Percentiles rank a stretch among this genome's conserved stretches.
phyloP scores from a whole-genome alignment of 768 basidiomycete genomes.

The Mycena polygramma region DNA sequence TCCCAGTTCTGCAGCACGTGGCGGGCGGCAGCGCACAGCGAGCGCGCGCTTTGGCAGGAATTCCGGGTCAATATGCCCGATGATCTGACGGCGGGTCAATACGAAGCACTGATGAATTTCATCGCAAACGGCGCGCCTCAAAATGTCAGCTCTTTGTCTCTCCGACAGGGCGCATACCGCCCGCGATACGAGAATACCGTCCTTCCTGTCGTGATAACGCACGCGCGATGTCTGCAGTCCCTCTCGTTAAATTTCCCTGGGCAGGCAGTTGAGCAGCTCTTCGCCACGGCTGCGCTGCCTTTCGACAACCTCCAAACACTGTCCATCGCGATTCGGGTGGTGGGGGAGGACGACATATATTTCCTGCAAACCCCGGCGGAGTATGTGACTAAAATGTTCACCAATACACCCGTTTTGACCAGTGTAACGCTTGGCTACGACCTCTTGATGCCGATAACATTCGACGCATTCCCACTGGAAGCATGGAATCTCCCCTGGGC shows the following conservation, averaged over 20 bases:
- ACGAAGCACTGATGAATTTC: constrained; percentile 17
- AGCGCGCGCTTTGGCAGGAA: constrained; percentile 5
- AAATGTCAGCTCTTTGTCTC: neutral
- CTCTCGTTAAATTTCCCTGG: constrained; percentile 11
- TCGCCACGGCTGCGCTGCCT: neutral
- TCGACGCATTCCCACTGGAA: neutral
- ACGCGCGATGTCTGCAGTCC: neutral
- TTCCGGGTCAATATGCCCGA: constrained; percentile 12
- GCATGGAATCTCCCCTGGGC: neutral
- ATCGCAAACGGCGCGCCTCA: neutral
- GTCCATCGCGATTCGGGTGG: neutral
- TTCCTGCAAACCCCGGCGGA: neutral
- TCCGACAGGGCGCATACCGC: constrained; percentile 8
- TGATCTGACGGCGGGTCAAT: neutral
- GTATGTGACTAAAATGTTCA: neutral
- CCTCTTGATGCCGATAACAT: neutral
- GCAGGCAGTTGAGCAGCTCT: neutral
- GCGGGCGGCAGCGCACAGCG: constrained; percentile 8
- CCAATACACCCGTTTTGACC: neutral
- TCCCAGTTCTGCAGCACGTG: constrained; percentile 16
- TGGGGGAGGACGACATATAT: neutral
- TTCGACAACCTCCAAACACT: neutral
- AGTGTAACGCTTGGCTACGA: constrained; percentile 1
- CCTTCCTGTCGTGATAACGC: neutral
- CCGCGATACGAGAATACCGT: neutral